Conservation (phyloP, 768 basidiomycete species). For the Tricholoma bakamatsutake region DNA sequence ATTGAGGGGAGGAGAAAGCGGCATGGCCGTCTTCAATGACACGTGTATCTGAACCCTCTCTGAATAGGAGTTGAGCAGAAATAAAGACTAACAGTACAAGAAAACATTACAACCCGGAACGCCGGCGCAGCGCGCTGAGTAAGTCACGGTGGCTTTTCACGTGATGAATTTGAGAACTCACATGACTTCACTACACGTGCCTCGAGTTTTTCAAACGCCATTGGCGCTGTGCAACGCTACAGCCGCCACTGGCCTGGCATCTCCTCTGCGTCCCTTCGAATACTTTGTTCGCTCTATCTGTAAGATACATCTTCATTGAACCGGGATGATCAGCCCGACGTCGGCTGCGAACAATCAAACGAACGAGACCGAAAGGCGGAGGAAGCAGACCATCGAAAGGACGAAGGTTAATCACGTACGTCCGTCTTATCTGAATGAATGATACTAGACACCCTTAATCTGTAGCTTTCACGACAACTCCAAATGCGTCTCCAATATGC, state of each 20-base stretch:
- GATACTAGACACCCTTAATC: neutral
- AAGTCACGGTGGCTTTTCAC: no score
- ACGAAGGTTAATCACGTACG: conserved; percentile 55
- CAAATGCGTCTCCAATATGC: conserved; percentile 75
- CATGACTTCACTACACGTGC: conserved; percentile 20
- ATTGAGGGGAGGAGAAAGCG: conserved; percentile 78
- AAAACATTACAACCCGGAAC: no score
- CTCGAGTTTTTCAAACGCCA: conserved; percentile 8
- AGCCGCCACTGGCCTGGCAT: neutral
- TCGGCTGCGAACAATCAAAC: conserved; percentile 22
- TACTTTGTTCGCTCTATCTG: neutral
- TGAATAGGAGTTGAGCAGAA: no score
- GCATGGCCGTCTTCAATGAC: conserved; percentile 37
- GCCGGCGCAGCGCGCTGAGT: no score
- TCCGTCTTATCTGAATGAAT: neutral
- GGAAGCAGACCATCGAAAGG: conserved; percentile 48
- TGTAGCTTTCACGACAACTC: conserved; percentile 63
- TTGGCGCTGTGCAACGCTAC: no score
- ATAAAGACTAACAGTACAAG: no score
- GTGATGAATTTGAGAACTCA: conserved; percentile 12
- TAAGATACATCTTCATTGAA: neutral
- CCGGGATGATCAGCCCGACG: conserved; percentile 29
- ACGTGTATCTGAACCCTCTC: no score
- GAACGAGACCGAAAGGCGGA: conserved; percentile 36
- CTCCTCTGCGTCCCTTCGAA: neutral